Evolutionary conservation across 2,329 filamentous ascomycete species (phyloP), one percentile per base, ranked within the genome.

Genomic region (Celoporthe dispersa): DNA sequence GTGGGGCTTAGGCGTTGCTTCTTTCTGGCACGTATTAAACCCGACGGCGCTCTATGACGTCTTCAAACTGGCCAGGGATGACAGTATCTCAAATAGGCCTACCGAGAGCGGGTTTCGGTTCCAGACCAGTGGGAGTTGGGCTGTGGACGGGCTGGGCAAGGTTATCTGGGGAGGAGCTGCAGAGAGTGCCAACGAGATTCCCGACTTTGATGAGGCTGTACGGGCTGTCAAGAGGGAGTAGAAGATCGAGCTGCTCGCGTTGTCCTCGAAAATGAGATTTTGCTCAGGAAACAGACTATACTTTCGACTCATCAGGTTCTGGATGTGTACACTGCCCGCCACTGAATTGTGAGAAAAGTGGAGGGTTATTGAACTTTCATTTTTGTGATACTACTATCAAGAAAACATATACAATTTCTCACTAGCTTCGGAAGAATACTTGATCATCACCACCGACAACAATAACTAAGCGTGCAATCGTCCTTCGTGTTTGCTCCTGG

Each of bases 81-180:
- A 93, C 75, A 85, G 88, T 14, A 91, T 93, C 72, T 90, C 87
- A 85, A 90, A 90, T 76, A 80, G 87, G 37, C 84, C 87, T 1
- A 90, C 88, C 2, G 88, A 91, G 79, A 91, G 87, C 76, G 91
- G 91, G 53, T 88, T 80, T 73, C 80, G 90, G 67, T 93, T 91
- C 90, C 91, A 93, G 84, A 90, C 82, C 41, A 83, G 86, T 62
- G 91, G 91, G 35, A 87, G 86, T 41, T 93, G 90, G 80, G 90
- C 86, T 1, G 79, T 91, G 41, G 87, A 89, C 76, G 75, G 75
- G 5, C 77, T 82, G 41, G 88, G 88, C 3, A 75, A 80, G 14
- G 83, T 91, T 3, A 81, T 79, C 66, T 90, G 87, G 87, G 81
- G 79, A 6, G 79, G 82, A 67, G 79, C 84, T 71, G 82, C 83